A percentile compares a stretch with the other conserved stretches of the same genome.
These are phyloP conservation scores for Candida xiaguanensis DNA, from an alignment of 805 yeast genomes.

Conservation along the genomic window DNA sequence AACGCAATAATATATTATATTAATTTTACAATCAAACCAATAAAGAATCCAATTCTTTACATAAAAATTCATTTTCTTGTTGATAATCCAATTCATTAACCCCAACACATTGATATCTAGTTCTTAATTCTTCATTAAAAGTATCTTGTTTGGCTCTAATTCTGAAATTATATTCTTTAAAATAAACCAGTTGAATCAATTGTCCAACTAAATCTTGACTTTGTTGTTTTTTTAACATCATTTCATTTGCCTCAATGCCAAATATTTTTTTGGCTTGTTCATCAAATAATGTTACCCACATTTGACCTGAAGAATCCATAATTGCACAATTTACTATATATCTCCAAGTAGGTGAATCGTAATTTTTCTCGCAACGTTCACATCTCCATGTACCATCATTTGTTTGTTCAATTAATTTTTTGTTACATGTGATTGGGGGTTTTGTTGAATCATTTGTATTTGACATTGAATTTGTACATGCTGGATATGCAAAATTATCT, in stretches of 20 bases:
- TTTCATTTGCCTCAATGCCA: slow-evolving; percentile 62
- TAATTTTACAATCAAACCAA: slow-evolving; percentile 7
- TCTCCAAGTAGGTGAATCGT: slow-evolving; percentile 69
- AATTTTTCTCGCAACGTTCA: slow-evolving; percentile 79
- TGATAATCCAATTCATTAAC: slow-evolving; percentile 51
- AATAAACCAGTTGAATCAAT: slow-evolving; percentile 47
- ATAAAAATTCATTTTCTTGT: slow-evolving; percentile 59
- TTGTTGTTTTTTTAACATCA: slow-evolving; percentile 37
- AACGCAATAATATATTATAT: neutral
- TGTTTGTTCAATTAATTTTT: slow-evolving; percentile 73
- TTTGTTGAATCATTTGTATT: slow-evolving; percentile 14
- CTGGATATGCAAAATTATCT: slow-evolving; percentile 84
- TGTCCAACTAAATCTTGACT: slow-evolving; percentile 42
- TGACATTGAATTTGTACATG: slow-evolving; percentile 59
- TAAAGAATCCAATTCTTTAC: slow-evolving; percentile 38
- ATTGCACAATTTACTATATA: slow-evolving; percentile 74
- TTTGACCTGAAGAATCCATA: slow-evolving; percentile 76
- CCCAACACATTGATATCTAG: slow-evolving; percentile 66
- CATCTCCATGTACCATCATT: slow-evolving; percentile 83
- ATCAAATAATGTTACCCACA: slow-evolving; percentile 87
- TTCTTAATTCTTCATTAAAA: slow-evolving; percentile 73
- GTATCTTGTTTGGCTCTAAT: slow-evolving; percentile 79
- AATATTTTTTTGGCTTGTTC: slow-evolving; percentile 72
- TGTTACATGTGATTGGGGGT: slow-evolving; percentile 49
- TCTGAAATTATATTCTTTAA: slow-evolving; percentile 71